phyloP scores from a whole-genome alignment of 1,284 basidiomycete genomes.

The Ustilago esculenta region DNA sequence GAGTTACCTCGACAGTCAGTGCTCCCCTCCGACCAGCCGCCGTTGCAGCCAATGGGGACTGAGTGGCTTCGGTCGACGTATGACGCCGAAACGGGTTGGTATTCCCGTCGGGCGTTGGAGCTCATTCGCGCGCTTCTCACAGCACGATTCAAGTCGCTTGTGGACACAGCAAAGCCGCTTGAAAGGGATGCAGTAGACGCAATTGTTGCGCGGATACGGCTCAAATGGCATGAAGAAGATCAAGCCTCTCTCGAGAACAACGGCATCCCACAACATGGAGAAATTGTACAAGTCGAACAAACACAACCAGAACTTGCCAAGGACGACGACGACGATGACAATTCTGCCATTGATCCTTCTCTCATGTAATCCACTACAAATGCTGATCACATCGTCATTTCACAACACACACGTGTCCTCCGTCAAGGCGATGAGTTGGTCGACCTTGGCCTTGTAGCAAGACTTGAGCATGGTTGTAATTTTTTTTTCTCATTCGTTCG shows the following conservation, averaged over 20 bases:
- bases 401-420: background rate
- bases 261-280: too few species aligned
- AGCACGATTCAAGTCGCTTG: slow-evolving; percentile 41
- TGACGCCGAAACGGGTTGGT: slow-evolving; percentile 56
- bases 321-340: too few species aligned
- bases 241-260: background rate
- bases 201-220: slow-evolving; percentile 11
- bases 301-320: too few species aligned
- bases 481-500: too few species aligned
- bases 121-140: slow-evolving; percentile 41
- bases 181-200: background rate
- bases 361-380: slow-evolving; percentile 2
- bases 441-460: too few species aligned
- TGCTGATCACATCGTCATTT: too few species aligned
- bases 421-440: too few species aligned
- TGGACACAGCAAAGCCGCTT: slow-evolving; percentile 16
- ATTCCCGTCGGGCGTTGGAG: slow-evolving; percentile 44
- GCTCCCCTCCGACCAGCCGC: too few species aligned
- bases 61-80: slow-evolving; percentile 13
- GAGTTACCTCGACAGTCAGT: slow-evolving; percentile 1
- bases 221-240: slow-evolving; percentile 39
- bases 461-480: too few species aligned
- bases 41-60: background rate
- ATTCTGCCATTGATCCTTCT: slow-evolving; percentile 1
- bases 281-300: too few species aligned